phyloP scores from a whole-genome alignment of 2,329 filamentous ascomycete species.

The Microsporum canis region DNA sequence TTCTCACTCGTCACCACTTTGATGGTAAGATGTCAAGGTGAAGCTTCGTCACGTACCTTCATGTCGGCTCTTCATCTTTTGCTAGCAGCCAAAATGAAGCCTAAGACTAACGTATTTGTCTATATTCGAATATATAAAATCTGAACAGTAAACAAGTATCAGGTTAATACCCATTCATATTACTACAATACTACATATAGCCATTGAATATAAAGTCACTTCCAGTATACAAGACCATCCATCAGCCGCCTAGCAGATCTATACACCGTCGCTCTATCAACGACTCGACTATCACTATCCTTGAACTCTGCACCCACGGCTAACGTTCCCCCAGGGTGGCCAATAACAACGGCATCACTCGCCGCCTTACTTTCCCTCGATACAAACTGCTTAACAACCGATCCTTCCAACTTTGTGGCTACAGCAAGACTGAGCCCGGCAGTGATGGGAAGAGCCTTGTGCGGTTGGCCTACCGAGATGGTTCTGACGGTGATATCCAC shows the following conservation, averaged over 20 bases:
- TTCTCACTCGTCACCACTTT: no score
- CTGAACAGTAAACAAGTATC: no score
- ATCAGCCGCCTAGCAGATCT: conserved; percentile 40
- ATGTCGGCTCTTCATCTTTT: no score
- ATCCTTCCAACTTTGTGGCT: conserved; percentile 37
- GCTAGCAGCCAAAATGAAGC: no score
- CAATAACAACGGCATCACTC: conserved; percentile 26
- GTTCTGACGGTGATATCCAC: conserved; percentile 38
- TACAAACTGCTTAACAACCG: conserved; percentile 27
- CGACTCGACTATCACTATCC: conserved; percentile 20
- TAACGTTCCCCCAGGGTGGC: conserved; percentile 39
- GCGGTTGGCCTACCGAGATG: conserved; percentile 46
- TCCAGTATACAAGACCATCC: conserved; percentile 37
- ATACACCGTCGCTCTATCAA: conserved; percentile 35
- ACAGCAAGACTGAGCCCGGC: conserved; percentile 42
- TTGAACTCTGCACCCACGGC: conserved; percentile 33
- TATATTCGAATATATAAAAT: no score
- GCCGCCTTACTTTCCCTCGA: neutral
- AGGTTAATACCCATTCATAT: no score
- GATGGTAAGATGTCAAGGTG: no score
- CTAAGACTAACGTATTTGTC: no score
- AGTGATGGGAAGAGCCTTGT: conserved; percentile 47
- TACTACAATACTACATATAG: neutral
- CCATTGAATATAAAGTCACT: conserved; percentile 6
- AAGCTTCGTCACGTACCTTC: no score